These are phyloP conservation scores for Polyplosphaeria fusca DNA, from an alignment of 495 filamentous ascomycete species.

Conservation along the genomic window DNA sequence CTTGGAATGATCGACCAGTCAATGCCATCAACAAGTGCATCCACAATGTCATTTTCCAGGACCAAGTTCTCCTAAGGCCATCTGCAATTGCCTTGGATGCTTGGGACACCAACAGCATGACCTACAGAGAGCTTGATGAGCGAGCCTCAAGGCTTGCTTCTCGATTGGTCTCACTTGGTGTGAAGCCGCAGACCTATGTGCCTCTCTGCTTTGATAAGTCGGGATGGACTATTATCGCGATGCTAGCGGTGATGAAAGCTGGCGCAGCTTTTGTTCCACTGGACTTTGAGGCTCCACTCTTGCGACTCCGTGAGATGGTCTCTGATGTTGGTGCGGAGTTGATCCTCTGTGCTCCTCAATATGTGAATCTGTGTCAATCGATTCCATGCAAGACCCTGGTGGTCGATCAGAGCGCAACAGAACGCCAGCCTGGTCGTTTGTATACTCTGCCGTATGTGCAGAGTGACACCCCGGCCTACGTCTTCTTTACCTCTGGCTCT, in stretches of 20 bases:
- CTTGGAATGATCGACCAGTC: constrained; percentile 24
- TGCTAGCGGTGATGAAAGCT: constrained; percentile 32
- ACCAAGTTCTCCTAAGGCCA: constrained; percentile 21
- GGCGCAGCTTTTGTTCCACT: constrained; percentile 31
- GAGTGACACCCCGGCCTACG: constrained; percentile 31
- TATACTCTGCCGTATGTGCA: constrained; percentile 15
- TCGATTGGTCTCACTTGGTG: constrained; percentile 34
- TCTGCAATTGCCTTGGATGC: constrained; percentile 17
- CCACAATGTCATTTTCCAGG: constrained; percentile 51
- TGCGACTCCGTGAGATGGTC: constrained; percentile 26
- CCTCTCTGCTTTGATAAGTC: constrained; percentile 33
- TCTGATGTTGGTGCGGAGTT: constrained; percentile 26
- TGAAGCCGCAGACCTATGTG: constrained; percentile 39
- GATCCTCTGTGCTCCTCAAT: constrained; percentile 29
- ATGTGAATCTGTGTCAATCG: constrained; percentile 17
- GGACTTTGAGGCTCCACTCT: constrained; percentile 24
- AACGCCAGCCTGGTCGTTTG: constrained; percentile 13
- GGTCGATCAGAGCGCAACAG: constrained; percentile 12
- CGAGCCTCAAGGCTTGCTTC: constrained; percentile 40
- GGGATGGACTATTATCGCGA: constrained; percentile 14
- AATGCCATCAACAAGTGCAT: constrained; percentile 48
- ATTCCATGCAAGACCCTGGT: constrained; percentile 23
- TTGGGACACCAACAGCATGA: constrained; percentile 36
- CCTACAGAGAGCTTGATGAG: constrained; percentile 40
- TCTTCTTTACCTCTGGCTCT: constrained; percentile 54